Conservation (phyloP, 139 green algal species). For the Limnomonas spitsbergensis region DNA sequence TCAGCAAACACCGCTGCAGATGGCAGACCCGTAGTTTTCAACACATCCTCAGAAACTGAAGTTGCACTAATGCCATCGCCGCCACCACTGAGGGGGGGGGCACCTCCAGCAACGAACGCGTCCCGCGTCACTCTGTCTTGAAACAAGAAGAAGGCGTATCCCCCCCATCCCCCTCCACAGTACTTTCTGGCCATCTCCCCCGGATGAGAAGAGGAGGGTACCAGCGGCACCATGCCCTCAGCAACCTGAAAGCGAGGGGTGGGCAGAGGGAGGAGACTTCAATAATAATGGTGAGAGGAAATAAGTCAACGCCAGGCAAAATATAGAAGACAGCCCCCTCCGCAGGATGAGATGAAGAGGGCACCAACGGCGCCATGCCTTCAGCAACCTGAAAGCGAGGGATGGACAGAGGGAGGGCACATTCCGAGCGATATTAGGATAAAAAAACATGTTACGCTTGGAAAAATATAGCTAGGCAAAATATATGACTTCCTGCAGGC, state of each 20-base stretch:
- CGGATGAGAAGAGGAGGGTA: neutral
- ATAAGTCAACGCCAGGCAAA: too few species aligned
- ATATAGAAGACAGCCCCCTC: too few species aligned
- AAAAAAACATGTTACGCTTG: too few species aligned
- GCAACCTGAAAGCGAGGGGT: neutral
- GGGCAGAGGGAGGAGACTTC: too few species aligned
- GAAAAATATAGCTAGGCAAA: too few species aligned
- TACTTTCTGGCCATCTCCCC: conserved; percentile 32
- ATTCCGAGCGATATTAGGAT: too few species aligned
- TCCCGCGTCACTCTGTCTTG: neutral
- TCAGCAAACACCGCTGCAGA: neutral
- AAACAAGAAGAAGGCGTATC: neutral
- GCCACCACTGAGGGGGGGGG: neutral
- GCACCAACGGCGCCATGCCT: conserved; percentile 21
- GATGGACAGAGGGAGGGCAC: too few species aligned
- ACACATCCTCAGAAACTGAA: too few species aligned
- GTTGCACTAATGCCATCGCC: too few species aligned
- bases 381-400: conserved; percentile 1
- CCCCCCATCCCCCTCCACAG: conserved; percentile 21
- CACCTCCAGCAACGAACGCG: neutral
- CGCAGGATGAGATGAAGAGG: neutral
- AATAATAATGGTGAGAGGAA: too few species aligned
- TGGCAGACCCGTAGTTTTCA: too few species aligned
- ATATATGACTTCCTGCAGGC: too few species aligned
- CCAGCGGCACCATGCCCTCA: conserved; percentile 24